phyloP scores from a whole-genome alignment of 345 rosid species.

The Eucalyptus decipiens region DNA sequence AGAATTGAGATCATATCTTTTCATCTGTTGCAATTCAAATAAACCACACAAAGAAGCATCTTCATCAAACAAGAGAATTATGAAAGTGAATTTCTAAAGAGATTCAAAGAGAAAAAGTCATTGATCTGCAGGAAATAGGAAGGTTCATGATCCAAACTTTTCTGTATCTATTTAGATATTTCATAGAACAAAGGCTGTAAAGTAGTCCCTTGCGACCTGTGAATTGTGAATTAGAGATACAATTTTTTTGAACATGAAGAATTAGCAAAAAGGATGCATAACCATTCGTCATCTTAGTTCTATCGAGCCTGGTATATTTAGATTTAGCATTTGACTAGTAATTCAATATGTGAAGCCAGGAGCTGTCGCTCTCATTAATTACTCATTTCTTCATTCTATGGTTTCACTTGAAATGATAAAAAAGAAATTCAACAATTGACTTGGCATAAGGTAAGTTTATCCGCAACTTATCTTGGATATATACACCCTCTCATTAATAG shows the following conservation, averaged over 20 bases:
- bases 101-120: neutral
- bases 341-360: neutral
- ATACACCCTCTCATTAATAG: neutral
- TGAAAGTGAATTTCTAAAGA: neutral
- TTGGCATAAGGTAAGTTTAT: neutral
- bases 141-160: neutral
- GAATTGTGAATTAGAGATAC: neutral
- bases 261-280: neutral
- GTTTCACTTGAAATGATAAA: neutral
- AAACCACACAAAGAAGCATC: neutral
- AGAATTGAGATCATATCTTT: neutral
- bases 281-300: neutral
- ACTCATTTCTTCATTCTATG: neutral
- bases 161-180: neutral
- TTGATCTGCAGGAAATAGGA: neutral
- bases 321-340: neutral
- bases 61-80: neutral
- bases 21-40: neutral
- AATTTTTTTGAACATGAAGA: neutral
- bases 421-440: neutral
- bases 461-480: neutral
- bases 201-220: neutral
- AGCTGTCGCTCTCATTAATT: neutral
- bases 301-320: neutral
- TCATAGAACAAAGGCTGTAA: neutral